Conservation (phyloP, 73 alveolate species). For the Uronychia binucleata region DNA sequence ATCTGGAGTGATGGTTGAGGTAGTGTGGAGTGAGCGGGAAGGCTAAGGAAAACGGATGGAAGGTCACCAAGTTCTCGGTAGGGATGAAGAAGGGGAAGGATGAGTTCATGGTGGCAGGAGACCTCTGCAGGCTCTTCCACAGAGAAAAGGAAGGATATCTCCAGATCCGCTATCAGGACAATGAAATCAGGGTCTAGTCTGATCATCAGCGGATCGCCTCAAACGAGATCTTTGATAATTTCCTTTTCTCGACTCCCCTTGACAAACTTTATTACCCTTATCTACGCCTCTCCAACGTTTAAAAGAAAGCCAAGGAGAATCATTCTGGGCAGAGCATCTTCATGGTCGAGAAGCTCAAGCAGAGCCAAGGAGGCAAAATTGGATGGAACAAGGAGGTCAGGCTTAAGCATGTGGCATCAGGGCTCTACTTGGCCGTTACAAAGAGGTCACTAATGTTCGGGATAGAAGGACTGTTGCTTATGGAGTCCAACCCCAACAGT, state of each 20-base stretch:
- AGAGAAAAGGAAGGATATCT: constrained; percentile 9
- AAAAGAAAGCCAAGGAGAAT: neutral
- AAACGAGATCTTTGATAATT: neutral
- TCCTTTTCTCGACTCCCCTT: neutral
- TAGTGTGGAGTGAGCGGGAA: too few relatives aligned
- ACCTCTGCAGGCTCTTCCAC: constrained; percentile 9
- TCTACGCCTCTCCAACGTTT: neutral
- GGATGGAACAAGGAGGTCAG: neutral
- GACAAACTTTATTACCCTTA: neutral
- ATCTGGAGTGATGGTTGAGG: too few relatives aligned
- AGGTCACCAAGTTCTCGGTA: neutral
- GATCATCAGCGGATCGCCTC: neutral
- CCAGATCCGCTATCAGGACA: neutral
- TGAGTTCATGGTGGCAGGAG: constrained; percentile 4
- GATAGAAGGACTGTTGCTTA: neutral
- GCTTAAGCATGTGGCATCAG: constrained; percentile 5
- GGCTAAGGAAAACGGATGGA: neutral
- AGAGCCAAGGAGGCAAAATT: constrained; percentile 4
- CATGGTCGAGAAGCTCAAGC: neutral
- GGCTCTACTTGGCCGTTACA: neutral
- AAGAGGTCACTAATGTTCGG: neutral
- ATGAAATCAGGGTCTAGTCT: constrained; percentile 1
- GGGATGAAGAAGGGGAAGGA: neutral
- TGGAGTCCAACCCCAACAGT: neutral
- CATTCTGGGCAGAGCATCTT: constrained; percentile 5